Percentiles rank a stretch among this genome's conserved stretches.
Conservation (phyloP, 2,329 filamentous ascomycete species). For the Lasiodiplodia theobromae region DNA sequence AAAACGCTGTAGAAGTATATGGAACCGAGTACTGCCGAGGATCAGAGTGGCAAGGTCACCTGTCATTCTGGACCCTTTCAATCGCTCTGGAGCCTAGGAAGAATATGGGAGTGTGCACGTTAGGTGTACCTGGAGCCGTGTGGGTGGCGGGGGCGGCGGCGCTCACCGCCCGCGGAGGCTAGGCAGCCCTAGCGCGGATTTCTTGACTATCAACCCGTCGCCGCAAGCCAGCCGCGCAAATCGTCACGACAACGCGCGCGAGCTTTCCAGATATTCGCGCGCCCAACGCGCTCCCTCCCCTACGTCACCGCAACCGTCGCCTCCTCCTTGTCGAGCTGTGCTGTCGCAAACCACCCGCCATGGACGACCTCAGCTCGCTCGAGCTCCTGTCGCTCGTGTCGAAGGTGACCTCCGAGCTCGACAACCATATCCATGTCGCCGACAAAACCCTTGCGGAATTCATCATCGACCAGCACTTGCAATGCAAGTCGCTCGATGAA, state of each 20-base stretch:
- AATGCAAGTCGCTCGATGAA: constrained; percentile 72
- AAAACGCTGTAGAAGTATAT: no score
- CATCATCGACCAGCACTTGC: constrained; percentile 85
- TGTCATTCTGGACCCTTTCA: no score
- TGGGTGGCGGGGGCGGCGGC: no score
- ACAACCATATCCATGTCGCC: constrained; percentile 89
- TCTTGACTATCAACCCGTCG: constrained; percentile 2
- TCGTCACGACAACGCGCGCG: constrained; percentile 16
- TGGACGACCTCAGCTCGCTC: constrained; percentile 91
- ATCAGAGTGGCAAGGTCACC: no score
- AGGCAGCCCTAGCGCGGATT: constrained; percentile 6
- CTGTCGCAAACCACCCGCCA: constrained; percentile 46
- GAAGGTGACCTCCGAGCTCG: constrained; percentile 90
- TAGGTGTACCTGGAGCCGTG: no score
- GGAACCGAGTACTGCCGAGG: no score
- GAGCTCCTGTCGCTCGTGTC: constrained; percentile 94
- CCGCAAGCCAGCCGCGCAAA: constrained; percentile 8
- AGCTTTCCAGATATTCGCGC: background rate
- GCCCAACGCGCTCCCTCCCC: background rate
- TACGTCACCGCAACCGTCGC: background rate
- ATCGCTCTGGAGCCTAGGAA: no score
- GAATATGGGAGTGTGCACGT: no score
- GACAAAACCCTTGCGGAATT: constrained; percentile 98
- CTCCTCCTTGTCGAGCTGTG: background rate
- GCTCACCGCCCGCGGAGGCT: constrained; percentile 11